Base-by-base conservation (phyloP, 495 filamentous ascomycete genomes). In the Arthonia radiata region DNA sequence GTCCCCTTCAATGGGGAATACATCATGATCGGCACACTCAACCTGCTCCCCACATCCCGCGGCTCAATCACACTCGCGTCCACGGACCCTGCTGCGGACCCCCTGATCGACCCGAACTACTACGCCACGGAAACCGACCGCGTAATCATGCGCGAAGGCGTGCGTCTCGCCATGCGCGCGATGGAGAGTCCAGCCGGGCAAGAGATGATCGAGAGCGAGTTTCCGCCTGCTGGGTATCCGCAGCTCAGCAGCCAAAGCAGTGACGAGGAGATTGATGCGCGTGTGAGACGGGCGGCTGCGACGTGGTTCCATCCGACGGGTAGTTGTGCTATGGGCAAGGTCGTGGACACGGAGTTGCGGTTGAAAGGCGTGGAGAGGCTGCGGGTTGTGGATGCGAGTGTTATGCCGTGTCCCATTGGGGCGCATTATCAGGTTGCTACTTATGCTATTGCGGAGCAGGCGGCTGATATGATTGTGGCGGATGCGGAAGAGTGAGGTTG, bases 361-460 rank as follows among this genome's bases (percentile, higher is more conserved):
- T 66, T 73, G 2, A 49, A 61, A 13, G 60, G 61, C 0, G 53
- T 61, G 0, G 40, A 53, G n/a, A 52, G 61, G 4, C 34, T 71
- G 36, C 48, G 68, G 26, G 64, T 71, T 12, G 66, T 71, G 0
- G 68, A 71, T 44, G 67, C 64, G 9, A 58, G 51, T 5, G 54
- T 59, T 4, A 68, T 56, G 29, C 63, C 64, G 0, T 40, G 61
- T 22, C 54, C 67, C 3, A 65, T 64, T 2, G 24, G 31, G 15
- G 27, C 25, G 5, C 31, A 41, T 26, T 23, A 24, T 6, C 19
- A 27, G 28, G 25, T 24, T 3, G 25, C 24, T 7, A 33, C 35
- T 8, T 69, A 70, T 38, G 67, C 70, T 54, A 36, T 71, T 14
- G 57, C 55, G 24, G 60, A 64, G 37, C 71, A 71, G 53, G 67